These are phyloP conservation scores for Passiflora organensis DNA, from an alignment of 345 rosid species.

Conservation along the genomic window DNA sequence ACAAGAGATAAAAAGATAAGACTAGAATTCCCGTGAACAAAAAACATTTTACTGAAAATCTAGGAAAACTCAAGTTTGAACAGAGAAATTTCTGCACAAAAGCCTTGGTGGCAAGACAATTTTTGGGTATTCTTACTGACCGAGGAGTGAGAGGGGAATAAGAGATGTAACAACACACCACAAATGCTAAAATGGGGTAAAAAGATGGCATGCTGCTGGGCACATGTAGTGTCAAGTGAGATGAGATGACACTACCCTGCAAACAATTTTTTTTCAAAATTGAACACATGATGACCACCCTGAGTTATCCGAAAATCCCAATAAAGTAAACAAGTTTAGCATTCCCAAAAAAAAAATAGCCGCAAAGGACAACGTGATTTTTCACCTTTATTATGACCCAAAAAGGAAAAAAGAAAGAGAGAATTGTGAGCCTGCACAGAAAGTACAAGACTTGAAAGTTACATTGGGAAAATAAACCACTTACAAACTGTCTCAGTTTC, in stretches of 20 bases:
- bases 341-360: not conserved
- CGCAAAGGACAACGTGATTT: not conserved
- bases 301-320: not conserved
- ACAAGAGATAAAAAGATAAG: conserved; percentile 10
- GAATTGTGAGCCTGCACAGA: not conserved
- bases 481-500: conserved; percentile 4
- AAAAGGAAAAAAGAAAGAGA: not conserved
- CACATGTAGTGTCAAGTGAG: conserved; percentile 1
- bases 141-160: not conserved
- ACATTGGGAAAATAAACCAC: conserved; percentile 12
- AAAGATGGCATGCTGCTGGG: conserved; percentile 7
- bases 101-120: not conserved
- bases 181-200: not conserved
- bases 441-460: not conserved
- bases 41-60: not conserved
- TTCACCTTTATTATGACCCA: not conserved
- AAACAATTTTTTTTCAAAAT: too few relatives aligned
- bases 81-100: not conserved
- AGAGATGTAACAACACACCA: not conserved
- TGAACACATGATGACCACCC: not conserved
- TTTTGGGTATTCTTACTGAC: too few relatives aligned
- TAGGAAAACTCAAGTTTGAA: too few relatives aligned
- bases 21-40: conserved; percentile 6
- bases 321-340: not conserved
- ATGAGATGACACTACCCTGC: too few relatives aligned